phyloP scores from a whole-genome alignment of 805 yeast genomes.

The Jamesozyma lodderae region DNA sequence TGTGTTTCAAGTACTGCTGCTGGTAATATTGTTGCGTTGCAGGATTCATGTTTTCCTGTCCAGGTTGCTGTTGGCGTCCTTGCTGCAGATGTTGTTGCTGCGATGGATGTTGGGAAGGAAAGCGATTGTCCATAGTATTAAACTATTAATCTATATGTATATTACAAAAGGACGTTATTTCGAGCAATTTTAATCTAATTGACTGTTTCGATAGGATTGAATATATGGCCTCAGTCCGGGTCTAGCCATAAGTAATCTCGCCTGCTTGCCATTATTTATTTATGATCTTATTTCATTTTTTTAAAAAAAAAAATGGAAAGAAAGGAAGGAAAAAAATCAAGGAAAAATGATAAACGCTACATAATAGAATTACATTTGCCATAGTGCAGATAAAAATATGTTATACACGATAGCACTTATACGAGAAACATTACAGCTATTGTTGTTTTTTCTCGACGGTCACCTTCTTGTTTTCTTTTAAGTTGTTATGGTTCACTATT shows the following conservation, averaged over 20 bases:
- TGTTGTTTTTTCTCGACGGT: not conserved
- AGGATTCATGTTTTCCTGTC: not conserved
- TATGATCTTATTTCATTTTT: too few species aligned
- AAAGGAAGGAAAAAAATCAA: not conserved
- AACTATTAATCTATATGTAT: too few species aligned
- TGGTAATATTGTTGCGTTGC: not conserved
- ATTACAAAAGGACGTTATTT: too few species aligned
- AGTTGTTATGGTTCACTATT: not conserved
- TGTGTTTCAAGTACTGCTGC: slow-evolving; percentile 1
- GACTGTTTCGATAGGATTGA: too few species aligned
- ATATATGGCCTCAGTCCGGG: too few species aligned
- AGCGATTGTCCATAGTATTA: not conserved
- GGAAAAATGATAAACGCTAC: not conserved
- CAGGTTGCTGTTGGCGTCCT: not conserved
- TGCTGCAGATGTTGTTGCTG: slow-evolving; percentile 1
- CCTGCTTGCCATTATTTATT: too few species aligned
- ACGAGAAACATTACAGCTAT: not conserved
- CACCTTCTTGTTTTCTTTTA: slow-evolving; percentile 1
- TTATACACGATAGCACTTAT: too few species aligned
- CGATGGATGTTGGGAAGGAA: not conserved
- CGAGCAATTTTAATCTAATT: too few species aligned
- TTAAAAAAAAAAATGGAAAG: too few species aligned
- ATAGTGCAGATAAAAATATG: too few species aligned
- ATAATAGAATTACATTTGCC: too few species aligned
- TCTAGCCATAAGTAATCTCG: too few species aligned